Conservation (phyloP, 805 yeast species). For the Candida broadrunensis region DNA sequence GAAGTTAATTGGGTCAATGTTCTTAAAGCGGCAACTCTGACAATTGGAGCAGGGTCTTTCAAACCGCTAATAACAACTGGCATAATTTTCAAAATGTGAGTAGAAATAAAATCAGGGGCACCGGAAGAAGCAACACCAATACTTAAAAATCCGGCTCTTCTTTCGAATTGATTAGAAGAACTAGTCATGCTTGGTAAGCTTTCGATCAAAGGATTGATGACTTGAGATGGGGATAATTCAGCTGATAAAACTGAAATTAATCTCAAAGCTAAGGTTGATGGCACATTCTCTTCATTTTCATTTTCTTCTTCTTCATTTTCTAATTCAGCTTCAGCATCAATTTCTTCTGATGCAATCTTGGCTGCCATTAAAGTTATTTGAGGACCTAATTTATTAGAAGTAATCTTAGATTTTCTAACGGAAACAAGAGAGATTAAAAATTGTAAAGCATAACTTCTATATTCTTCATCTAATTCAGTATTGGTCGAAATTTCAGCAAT, state of each 20-base stretch:
- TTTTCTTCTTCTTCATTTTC: slow-evolving; percentile 84
- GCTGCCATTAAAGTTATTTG: slow-evolving; percentile 71
- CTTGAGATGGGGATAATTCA: slow-evolving; percentile 91
- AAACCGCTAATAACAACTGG: slow-evolving; percentile 74
- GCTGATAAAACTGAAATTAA: slow-evolving; percentile 73
- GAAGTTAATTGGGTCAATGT: slow-evolving; percentile 74
- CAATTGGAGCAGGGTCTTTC: slow-evolving; percentile 69
- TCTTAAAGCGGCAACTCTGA: slow-evolving; percentile 82
- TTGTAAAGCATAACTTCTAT: slow-evolving; percentile 78
- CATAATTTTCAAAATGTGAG: slow-evolving; percentile 70
- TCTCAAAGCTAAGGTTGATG: slow-evolving; percentile 75
- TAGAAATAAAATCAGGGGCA: slow-evolving; percentile 87
- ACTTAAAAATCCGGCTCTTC: slow-evolving; percentile 83
- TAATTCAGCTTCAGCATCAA: slow-evolving; percentile 73
- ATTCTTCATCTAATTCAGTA: slow-evolving; percentile 68
- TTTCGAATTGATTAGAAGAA: slow-evolving; percentile 66
- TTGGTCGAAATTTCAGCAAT: slow-evolving; percentile 74
- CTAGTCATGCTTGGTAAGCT: slow-evolving; percentile 52
- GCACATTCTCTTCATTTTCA: slow-evolving; percentile 88
- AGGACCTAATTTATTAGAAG: slow-evolving; percentile 81
- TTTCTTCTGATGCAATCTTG: slow-evolving; percentile 71
- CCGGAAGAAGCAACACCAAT: slow-evolving; percentile 84
- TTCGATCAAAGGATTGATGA: slow-evolving; percentile 73
- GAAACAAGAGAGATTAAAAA: slow-evolving; percentile 77
- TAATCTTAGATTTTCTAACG: slow-evolving; percentile 76